Evolutionary conservation across 768 basidiomycete species (phyloP).

Genomic region (Suillus brevipes): DNA sequence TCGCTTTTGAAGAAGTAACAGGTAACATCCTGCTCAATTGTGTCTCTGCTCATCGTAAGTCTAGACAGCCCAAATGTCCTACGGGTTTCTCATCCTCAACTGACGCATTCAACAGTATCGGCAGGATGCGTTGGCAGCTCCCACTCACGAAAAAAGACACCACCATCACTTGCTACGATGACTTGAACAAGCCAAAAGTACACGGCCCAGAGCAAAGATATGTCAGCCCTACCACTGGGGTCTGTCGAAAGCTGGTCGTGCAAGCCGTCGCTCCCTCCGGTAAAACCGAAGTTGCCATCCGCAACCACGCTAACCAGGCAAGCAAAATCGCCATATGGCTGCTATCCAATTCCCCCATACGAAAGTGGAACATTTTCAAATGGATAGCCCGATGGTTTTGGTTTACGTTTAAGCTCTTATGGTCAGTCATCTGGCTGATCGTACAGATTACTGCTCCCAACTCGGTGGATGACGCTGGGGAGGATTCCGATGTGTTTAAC

Average conservation of each 20-base stretch:
- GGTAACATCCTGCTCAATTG: background rate
- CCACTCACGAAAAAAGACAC: background rate
- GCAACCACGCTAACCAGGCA: background rate
- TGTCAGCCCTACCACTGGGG: constrained; percentile 18
- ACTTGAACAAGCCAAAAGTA: background rate
- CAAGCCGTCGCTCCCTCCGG: constrained; percentile 14
- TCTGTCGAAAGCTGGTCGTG: constrained; percentile 15
- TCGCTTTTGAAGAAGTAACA: background rate
- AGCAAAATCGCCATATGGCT: constrained; percentile 18
- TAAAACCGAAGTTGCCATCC: constrained; percentile 6
- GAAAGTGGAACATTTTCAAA: background rate
- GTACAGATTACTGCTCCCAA: background rate
- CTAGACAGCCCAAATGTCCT: background rate
- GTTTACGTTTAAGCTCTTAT: constrained; percentile 14
- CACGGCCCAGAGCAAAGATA: constrained; percentile 19
- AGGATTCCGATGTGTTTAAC: background rate
- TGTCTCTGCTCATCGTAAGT: background rate
- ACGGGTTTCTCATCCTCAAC: background rate
- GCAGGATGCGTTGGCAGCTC: background rate
- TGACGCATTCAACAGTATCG: background rate
- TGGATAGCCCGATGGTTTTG: constrained; percentile 14
- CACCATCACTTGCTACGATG: constrained; percentile 5
- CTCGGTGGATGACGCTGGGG: background rate
- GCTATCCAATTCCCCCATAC: constrained; percentile 9
- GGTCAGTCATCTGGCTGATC: constrained; percentile 9